Evolutionary conservation across 169 alveolate species (phyloP), one percentile per base, ranked within the genome.

Genomic region (Cyclospora cayetanensis): DNA sequence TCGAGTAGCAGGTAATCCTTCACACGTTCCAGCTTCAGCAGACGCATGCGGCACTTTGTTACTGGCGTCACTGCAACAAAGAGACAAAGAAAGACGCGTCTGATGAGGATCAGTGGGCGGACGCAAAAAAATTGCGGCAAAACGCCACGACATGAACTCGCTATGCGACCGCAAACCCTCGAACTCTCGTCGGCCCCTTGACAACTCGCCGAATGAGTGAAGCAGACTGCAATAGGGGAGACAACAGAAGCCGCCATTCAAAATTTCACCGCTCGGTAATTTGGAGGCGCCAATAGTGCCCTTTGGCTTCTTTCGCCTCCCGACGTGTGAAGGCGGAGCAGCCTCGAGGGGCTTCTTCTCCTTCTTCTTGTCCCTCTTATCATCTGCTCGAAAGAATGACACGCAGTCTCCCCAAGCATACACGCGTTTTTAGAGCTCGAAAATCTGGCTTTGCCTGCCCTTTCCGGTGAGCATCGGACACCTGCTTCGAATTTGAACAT

Each of bases 261-360:
- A 5, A 79, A 12, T 34, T 72, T 43, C 9, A 91, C 92, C 82
- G 1, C 63, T 83, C 1, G 92, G 94, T 18, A 70, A 39, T 22
- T 70, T 91, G n/a, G 77, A 5, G 27, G 43, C 72, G 4, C 52
- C 77, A 22, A 52, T 37, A 20, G 93, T 74, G 1, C 94, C 94
- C 80, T 87, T 84, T 34, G 91, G 88, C 91, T 85, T 80, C 93
- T 93, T 93, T 80, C 91, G 88, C 34, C 89, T 20, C 37, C 94
- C 94, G 41, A 93, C 77, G 93, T 93, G 95, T 4, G 95, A 77
- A 1, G 95, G 95, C 0, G 95, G 95, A 9, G 95, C 94, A 3
- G 91, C 88, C 37, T 90, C 94, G 4, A 83, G 52, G 0, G 85
- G 52, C 35, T 46, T 55, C 37, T 77, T 90, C 68, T 90, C 94